Evolutionary conservation across 75 land plant genomes (phyloP), one percentile per base, ranked within the genome.

Genomic region (Selaginella tamariscina): DNA sequence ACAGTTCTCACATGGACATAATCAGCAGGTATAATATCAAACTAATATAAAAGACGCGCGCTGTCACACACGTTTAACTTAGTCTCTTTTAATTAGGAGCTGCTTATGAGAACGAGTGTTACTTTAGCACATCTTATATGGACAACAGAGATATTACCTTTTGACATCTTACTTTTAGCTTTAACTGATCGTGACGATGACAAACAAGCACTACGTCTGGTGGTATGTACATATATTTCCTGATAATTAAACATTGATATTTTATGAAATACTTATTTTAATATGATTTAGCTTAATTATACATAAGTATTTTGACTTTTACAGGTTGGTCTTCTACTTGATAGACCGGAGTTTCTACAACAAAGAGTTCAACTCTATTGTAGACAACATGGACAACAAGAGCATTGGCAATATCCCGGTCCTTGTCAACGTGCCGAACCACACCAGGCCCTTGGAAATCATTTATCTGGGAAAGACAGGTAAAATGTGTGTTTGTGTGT

Each of bases 171-270:
- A 29, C 86, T 95, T 73, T 72, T 95, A 33, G 99, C 99, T 31
- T 89, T 95, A 49, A 82, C 79, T 75, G 99, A 95, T 69, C 81
- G 99, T 32, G 99, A 95, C 72, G 99, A 95, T 77, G 99, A 90
- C 74, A 77, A 84, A 18, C 83, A 85, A 74, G 88, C 99, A n/a
- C 68, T 95, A 68, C 92, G 83, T 13, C 79, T 95, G 64, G 85
- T 95, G 99, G 99, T 95, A 82, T 27, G 75, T 0, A 63, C 54
- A 55, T 60, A 29, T 57, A 15, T 39, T 5, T 5, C 15, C 15
- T 39, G 11, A 5, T 15, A 5, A 5, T 15, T 39, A 5, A 39
- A 5, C 49, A 39, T n/a, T n/a, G n/a, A n/a, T n/a, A n/a, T n/a
- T n/a, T n/a, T n/a, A n/a, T n/a, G n/a, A n/a, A n/a, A n/a, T n/a